Evolutionary conservation across 2,329 filamentous ascomycete genomes (phyloP).

Genomic region (Diaporthe humulicola): DNA sequence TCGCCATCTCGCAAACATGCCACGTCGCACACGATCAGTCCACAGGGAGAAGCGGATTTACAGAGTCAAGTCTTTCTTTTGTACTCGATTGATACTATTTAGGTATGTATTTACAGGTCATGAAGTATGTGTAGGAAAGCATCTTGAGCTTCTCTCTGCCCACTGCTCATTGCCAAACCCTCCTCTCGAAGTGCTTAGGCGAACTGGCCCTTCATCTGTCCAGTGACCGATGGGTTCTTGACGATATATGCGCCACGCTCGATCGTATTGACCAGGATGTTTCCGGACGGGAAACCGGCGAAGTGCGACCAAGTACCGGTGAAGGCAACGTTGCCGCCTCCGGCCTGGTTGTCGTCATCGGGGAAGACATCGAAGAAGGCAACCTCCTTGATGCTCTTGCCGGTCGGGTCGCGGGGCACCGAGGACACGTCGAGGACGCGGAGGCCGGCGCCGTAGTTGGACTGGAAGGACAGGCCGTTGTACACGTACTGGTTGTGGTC

Average conservation of each 20-base stretch:
- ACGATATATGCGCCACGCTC: slow-evolving; percentile 57
- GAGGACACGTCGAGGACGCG: slow-evolving; percentile 51
- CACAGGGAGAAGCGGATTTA: background rate
- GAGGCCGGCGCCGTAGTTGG: slow-evolving; percentile 60
- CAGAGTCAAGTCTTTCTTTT: background rate
- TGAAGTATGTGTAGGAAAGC: slow-evolving; percentile 18
- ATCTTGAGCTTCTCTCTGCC: background rate
- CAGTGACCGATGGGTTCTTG: slow-evolving; percentile 43
- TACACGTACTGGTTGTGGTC: slow-evolving; percentile 61
- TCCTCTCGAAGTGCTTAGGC: background rate
- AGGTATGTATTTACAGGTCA: slow-evolving; percentile 9
- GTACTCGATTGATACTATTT: background rate
- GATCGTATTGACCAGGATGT: slow-evolving; percentile 62
- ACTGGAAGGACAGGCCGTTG: slow-evolving; percentile 57
- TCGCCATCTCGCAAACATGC: background rate
- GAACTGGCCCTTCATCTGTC: slow-evolving; percentile 26
- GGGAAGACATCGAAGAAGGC: slow-evolving; percentile 62
- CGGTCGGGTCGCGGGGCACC: slow-evolving; percentile 51
- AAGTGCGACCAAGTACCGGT: slow-evolving; percentile 59
- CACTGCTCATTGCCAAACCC: background rate
- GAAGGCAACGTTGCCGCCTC: slow-evolving; percentile 52
- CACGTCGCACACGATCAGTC: too few relatives aligned
- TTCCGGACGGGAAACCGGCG: slow-evolving; percentile 53
- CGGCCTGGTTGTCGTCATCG: slow-evolving; percentile 57
- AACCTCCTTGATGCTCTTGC: slow-evolving; percentile 56